Conservation (phyloP, 176 grass and related monocot species). For the Lolium rigidum region DNA sequence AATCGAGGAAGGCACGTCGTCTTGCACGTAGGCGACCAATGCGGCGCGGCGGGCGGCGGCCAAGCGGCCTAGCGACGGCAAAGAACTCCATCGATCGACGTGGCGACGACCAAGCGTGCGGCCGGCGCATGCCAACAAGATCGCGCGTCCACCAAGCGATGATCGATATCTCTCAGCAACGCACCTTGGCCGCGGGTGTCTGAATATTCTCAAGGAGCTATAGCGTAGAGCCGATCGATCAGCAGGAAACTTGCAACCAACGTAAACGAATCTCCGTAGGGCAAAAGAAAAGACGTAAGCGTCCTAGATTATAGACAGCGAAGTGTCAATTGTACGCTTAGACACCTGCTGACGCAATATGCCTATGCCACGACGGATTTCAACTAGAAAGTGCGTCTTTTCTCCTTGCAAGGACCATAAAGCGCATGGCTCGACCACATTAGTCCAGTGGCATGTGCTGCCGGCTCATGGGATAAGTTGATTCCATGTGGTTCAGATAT, state of each 20-base stretch:
- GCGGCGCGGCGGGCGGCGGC: not conserved
- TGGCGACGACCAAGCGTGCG: not conserved
- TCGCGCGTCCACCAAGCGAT: not conserved
- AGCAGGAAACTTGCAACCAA: not conserved
- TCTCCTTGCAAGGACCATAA: not conserved
- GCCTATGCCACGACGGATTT: not conserved
- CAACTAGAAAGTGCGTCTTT: slow-evolving; percentile 16
- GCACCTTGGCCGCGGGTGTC: not conserved
- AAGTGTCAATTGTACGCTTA: not conserved
- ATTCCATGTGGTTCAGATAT: not conserved
- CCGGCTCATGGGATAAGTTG: not conserved
- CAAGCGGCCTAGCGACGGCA: not conserved
- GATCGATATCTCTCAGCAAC: not conserved
- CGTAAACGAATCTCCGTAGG: not conserved
- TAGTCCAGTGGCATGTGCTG: not conserved
- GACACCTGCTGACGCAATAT: not conserved
- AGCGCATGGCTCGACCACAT: not conserved
- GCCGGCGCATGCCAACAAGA: slow-evolving; percentile 33
- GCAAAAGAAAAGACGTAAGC: not conserved
- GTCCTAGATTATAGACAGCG: not conserved
- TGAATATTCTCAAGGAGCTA: not conserved
- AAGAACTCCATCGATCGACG: not conserved
- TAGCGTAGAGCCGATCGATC: not conserved
- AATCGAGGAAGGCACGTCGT: not conserved
- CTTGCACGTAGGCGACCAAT: not conserved